Conservation (phyloP, 257 asterid genomes). For the Nicotiana sylvestris region DNA sequence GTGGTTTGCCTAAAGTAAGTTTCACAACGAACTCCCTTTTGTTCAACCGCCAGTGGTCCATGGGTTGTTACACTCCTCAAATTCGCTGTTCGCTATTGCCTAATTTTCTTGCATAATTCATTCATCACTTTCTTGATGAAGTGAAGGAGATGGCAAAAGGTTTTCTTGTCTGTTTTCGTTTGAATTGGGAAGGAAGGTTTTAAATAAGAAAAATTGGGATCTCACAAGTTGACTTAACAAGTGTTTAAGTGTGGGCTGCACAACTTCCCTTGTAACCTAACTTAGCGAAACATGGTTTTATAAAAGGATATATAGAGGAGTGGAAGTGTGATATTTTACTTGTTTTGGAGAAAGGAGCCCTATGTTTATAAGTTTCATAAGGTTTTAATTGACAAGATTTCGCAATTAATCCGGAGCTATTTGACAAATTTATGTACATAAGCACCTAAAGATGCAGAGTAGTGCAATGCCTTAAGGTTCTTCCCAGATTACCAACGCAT, state of each 20-base stretch:
- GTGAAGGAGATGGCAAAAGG: neutral
- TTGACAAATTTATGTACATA: neutral
- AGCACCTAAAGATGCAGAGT: constrained; percentile 1
- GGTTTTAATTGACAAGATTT: neutral
- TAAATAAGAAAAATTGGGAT: neutral
- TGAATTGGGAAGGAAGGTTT: neutral
- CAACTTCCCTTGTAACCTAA: neutral
- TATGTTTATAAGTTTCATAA: neutral
- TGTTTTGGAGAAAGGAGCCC: neutral
- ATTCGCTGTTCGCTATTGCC: neutral
- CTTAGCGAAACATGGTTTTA: neutral
- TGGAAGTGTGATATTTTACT: neutral
- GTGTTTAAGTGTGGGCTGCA: neutral
- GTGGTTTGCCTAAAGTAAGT: too few species aligned
- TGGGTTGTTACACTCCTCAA: neutral
- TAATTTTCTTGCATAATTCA: neutral
- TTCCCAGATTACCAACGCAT: neutral
- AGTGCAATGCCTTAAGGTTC: neutral
- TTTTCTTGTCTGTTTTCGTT: neutral
- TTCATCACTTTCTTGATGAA: neutral
- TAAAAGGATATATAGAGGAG: neutral
- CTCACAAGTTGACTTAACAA: neutral
- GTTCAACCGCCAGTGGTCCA: too few species aligned
- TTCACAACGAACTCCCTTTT: too few species aligned
- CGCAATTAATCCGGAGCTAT: neutral